These are phyloP conservation scores for Boletus rubroflammeus DNA, from an alignment of 768 basidiomycete species.

Conservation along the genomic window DNA sequence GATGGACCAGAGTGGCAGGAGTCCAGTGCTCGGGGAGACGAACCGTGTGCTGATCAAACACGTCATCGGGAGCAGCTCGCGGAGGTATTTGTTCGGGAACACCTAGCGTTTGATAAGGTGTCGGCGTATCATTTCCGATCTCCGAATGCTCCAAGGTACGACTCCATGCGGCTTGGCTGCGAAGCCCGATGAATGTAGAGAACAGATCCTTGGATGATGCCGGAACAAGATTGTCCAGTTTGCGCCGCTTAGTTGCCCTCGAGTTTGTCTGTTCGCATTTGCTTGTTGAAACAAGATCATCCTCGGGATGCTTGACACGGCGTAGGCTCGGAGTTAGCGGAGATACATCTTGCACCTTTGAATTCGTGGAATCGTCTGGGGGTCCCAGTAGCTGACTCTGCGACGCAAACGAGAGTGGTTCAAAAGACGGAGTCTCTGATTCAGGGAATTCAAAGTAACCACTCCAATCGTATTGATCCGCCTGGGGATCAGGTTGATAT, in stretches of 20 bases:
- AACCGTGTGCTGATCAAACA: constrained; percentile 45
- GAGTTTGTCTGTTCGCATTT: background rate
- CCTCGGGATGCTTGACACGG: background rate
- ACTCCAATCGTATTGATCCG: constrained; percentile 20
- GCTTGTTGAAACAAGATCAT: background rate
- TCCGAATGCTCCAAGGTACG: constrained; percentile 8
- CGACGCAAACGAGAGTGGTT: constrained; percentile 24
- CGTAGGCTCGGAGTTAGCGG: constrained; percentile 4
- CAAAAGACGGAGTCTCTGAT: constrained; percentile 19
- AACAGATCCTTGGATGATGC: constrained; percentile 26
- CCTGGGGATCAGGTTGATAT: background rate
- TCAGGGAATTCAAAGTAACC: constrained; percentile 21
- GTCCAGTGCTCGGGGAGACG: constrained; percentile 34
- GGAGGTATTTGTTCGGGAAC: constrained; percentile 16
- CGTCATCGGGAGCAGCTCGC: constrained; percentile 36
- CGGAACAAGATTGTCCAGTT: constrained; percentile 22
- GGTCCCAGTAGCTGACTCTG: constrained; percentile 12
- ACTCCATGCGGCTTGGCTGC: constrained; percentile 14
- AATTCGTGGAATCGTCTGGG: constrained; percentile 1
- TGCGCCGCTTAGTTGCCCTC: constrained; percentile 22
- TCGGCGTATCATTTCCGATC: constrained; percentile 10
- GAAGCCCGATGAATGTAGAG: constrained; percentile 24
- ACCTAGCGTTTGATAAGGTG: constrained; percentile 2
- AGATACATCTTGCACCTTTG: background rate
- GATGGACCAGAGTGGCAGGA: constrained; percentile 42